Percentiles rank a stretch among this genome's conserved stretches.
Evolutionary conservation across 73 alveolate species (phyloP).

Genomic region (Tetrahymena malaccensis): DNA sequence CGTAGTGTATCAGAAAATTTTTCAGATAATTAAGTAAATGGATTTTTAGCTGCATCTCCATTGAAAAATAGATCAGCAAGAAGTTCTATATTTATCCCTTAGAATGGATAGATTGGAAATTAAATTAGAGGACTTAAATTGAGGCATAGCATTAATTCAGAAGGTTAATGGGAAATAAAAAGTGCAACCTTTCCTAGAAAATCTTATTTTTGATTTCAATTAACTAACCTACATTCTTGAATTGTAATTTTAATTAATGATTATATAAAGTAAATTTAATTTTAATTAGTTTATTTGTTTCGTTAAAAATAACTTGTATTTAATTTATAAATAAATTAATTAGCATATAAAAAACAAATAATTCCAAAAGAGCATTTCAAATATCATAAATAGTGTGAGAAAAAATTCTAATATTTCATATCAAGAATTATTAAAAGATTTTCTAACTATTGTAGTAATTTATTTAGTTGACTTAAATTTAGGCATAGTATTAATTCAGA

Average conservation of each 20-base stretch:
- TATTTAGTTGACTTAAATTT: neutral
- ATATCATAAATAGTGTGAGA: no score
- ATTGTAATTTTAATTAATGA: no score
- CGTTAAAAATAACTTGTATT: neutral
- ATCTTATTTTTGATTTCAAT: neutral
- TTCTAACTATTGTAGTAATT: no score
- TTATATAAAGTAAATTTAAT: no score
- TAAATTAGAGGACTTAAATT: neutral
- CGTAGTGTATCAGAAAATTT: neutral
- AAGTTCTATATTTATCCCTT: neutral
- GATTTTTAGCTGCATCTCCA: neutral
- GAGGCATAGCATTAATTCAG: neutral
- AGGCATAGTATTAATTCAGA: neutral
- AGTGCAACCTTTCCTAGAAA: neutral
- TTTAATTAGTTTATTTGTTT: no score
- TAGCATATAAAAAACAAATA: no score
- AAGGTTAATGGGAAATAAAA: neutral
- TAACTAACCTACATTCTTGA: no score
- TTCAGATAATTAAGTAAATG: neutral
- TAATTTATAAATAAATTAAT: no score
- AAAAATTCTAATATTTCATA: no score
- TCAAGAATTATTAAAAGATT: no score
- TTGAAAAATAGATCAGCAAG: neutral
- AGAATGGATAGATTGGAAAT: neutral
- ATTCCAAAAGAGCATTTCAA: no score